A percentile compares a stretch with the other conserved stretches of the same genome.
These are phyloP conservation scores for Gamarada debralockiae DNA, from an alignment of 495 filamentous ascomycete genomes.

Conservation along the genomic window DNA sequence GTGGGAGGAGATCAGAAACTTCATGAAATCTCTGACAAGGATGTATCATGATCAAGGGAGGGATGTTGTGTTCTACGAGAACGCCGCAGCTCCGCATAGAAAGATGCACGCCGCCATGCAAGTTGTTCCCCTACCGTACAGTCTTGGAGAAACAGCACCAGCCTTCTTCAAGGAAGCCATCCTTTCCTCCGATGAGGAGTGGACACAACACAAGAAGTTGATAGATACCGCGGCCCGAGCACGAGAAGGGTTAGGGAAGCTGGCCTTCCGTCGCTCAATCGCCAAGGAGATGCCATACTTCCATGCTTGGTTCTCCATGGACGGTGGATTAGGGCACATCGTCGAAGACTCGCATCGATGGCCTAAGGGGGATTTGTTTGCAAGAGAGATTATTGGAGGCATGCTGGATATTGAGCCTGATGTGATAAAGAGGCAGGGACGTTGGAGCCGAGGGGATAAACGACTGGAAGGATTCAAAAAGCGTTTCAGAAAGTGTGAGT, in stretches of 20 bases:
- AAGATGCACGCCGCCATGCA: conserved; percentile 83
- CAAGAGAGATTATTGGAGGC: conserved; percentile 84
- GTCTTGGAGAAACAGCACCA: conserved; percentile 82
- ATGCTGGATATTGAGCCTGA: conserved; percentile 85
- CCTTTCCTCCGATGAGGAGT: conserved; percentile 80
- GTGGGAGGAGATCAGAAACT: conserved; percentile 98
- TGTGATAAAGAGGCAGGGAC: conserved; percentile 85
- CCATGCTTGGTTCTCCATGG: conserved; percentile 91
- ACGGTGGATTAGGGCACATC: conserved; percentile 89
- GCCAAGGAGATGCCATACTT: conserved; percentile 99
- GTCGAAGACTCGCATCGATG: conserved; percentile 84
- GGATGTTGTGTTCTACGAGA: conserved; percentile 96
- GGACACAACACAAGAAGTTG: conserved; percentile 91
- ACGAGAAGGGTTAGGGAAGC: conserved; percentile 64
- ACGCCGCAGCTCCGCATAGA: conserved; percentile 76
- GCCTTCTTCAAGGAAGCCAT: conserved; percentile 97
- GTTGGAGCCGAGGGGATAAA: conserved; percentile 68
- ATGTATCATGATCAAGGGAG: conserved; percentile 89
- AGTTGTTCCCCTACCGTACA: conserved; percentile 81
- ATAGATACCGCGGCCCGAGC: conserved; percentile 80
- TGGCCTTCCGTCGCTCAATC: conserved; percentile 76
- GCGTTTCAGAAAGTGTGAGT: conserved; percentile 86
- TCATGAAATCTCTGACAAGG: conserved; percentile 94
- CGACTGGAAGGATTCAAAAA: conserved; percentile 77
- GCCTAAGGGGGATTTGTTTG: conserved; percentile 93